A percentile compares a stretch with the other conserved stretches of the same genome.
These are phyloP conservation scores for Schizonepeta tenuifolia DNA, from an alignment of 257 asterid genomes.

Conservation along the genomic window DNA sequence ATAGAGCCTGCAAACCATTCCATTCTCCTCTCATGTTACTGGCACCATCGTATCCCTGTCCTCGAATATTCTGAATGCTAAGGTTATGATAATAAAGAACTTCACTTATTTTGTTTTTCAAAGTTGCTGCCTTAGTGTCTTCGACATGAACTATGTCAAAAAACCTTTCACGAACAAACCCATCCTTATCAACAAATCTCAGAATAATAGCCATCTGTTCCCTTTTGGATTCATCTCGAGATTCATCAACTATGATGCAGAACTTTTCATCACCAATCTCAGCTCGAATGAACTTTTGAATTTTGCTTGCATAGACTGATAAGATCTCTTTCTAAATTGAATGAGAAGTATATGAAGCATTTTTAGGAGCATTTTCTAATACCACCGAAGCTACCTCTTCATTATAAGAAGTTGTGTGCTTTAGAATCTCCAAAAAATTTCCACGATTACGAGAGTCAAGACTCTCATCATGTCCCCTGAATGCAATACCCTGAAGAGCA, in stretches of 20 bases:
- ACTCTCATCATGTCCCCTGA: not conserved
- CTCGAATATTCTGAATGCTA: not conserved
- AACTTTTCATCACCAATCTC: slow-evolving; percentile 21
- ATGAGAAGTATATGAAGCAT: slow-evolving; percentile 18
- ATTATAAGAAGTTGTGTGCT: slow-evolving; percentile 16
- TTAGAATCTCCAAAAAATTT: not conserved
- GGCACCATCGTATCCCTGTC: not conserved
- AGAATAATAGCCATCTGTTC: slow-evolving; percentile 17
- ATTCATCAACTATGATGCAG: slow-evolving; percentile 24
- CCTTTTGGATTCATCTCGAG: slow-evolving; percentile 18
- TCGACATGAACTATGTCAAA: slow-evolving; percentile 3
- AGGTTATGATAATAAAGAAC: not conserved
- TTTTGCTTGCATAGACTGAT: not conserved
- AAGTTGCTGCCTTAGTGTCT: not conserved
- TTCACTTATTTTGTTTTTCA: not conserved
- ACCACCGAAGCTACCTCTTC: not conserved
- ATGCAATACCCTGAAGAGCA: not conserved
- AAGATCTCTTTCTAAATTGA: slow-evolving; percentile 9
- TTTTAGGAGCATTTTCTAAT: slow-evolving; percentile 5
- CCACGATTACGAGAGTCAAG: not conserved
- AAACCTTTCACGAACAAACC: not conserved
- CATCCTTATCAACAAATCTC: slow-evolving; percentile 15
- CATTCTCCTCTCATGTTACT: not conserved
- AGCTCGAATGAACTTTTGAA: not conserved
- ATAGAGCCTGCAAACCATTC: not conserved